These are phyloP conservation scores for Zasmidium citrigriseum DNA, from an alignment of 2,329 filamentous ascomycete species.

Conservation along the genomic window DNA sequence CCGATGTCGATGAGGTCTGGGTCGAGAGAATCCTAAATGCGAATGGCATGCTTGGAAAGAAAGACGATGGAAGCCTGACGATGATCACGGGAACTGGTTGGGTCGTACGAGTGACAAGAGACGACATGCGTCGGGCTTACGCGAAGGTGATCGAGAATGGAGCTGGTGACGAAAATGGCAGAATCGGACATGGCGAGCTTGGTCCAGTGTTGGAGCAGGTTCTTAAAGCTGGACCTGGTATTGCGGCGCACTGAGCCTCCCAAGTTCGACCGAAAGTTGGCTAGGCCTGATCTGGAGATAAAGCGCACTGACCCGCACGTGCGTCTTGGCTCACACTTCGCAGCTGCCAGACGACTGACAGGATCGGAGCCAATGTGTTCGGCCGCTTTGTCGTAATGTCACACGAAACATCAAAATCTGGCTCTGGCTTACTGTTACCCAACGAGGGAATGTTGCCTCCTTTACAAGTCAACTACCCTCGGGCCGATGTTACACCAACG, in stretches of 20 bases:
- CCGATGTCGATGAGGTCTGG: conserved; percentile 41
- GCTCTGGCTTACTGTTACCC: no score
- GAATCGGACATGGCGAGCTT: conserved; percentile 37
- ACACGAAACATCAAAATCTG: no score
- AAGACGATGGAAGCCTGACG: conserved; percentile 28
- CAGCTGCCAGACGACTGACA: no score
- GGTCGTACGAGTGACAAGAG: conserved; percentile 42
- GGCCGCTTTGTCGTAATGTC: no score
- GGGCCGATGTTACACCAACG: no score
- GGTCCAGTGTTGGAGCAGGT: conserved; percentile 40
- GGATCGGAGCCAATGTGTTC: no score
- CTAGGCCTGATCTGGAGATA: no score
- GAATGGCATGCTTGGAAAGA: conserved; percentile 37
- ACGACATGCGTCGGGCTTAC: conserved; percentile 44
- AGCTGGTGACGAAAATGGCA: conserved; percentile 34
- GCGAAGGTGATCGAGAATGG: conserved; percentile 33
- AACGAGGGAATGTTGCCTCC: no score
- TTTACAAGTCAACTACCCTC: no score
- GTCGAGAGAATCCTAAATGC: conserved; percentile 46
- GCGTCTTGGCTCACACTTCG: no score
- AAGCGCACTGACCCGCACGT: no score
- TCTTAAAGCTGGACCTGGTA: conserved; percentile 17
- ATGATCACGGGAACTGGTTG: conserved; percentile 48
- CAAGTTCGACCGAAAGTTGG: no score
- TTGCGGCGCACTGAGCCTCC: background rate